A percentile compares a stretch with the other conserved stretches of the same genome.
These are phyloP conservation scores for Stereum hirsutum DNA, from an alignment of 1,284 basidiomycete species.

Conservation along the genomic window DNA sequence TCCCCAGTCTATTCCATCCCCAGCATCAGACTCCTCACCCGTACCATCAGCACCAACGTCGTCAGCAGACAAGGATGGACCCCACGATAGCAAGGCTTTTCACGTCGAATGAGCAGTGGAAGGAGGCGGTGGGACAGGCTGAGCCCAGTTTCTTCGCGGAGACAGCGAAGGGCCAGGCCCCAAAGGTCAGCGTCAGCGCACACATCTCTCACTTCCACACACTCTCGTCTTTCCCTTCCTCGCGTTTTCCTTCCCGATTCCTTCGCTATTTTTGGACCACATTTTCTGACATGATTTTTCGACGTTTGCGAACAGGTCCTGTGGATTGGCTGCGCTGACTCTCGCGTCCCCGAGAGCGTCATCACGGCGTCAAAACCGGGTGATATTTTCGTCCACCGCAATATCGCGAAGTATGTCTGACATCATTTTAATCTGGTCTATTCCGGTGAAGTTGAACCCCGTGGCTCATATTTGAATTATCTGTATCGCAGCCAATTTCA, in stretches of 20 bases:
- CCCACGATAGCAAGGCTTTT: constrained; percentile 36
- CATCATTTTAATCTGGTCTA: constrained; percentile 2
- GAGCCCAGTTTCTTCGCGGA: constrained; percentile 58
- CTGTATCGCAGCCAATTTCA: constrained; percentile 78
- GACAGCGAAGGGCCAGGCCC: constrained; percentile 57
- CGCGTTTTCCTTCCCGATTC: too few relatives aligned
- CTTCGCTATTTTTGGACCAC: too few relatives aligned
- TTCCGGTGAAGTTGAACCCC: too few relatives aligned
- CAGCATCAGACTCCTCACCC: background rate
- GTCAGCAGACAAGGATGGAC: constrained; percentile 10
- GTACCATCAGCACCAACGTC: background rate
- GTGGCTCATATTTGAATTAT: too few relatives aligned
- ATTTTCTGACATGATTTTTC: too few relatives aligned
- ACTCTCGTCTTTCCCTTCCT: background rate
- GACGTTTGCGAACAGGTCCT: constrained; percentile 23
- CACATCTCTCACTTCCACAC: background rate
- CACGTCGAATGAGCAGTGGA: constrained; percentile 52
- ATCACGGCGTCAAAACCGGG: constrained; percentile 30
- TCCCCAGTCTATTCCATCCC: background rate
- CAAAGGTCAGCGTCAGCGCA: constrained; percentile 48
- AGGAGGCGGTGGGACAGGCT: constrained; percentile 38
- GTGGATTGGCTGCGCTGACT: constrained; percentile 50
- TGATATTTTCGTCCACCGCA: constrained; percentile 40
- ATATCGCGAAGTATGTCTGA: constrained; percentile 36
- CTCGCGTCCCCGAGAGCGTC: constrained; percentile 34